phyloP scores from a whole-genome alignment of 352 stramenopile genomes.

The Phytophthora ohioensis region DNA sequence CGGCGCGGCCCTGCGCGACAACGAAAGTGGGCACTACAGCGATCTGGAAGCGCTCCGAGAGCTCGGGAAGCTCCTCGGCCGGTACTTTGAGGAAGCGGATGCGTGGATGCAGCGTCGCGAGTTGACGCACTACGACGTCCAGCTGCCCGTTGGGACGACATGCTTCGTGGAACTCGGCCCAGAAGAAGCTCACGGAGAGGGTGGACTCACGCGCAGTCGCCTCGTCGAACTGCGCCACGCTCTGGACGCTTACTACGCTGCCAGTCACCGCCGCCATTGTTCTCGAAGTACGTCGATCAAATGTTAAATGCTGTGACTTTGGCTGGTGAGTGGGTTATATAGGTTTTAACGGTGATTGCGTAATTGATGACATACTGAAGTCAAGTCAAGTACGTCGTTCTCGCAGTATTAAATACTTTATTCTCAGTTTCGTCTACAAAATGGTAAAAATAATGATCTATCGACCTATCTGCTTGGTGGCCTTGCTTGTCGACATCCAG shows the following conservation, averaged over 20 bases:
- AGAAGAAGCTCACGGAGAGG: conserved; percentile 87
- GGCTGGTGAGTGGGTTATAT: too few relatives aligned
- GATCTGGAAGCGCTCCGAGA: conserved; percentile 91
- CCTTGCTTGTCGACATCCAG: too few relatives aligned
- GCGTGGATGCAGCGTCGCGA: conserved; percentile 83
- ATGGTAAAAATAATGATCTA: conserved; percentile 25
- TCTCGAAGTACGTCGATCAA: not conserved
- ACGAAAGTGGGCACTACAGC: conserved; percentile 96
- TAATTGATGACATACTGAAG: not conserved
- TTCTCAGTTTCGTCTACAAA: conserved; percentile 42
- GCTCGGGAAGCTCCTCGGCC: conserved; percentile 82
- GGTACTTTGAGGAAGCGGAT: conserved; percentile 90
- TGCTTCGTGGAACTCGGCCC: conserved; percentile 85
- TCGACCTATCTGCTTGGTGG: conserved; percentile 9
- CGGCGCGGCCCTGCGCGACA: conserved; percentile 75
- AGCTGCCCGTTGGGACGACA: conserved; percentile 86
- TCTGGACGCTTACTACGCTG: conserved; percentile 75
- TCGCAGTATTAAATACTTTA: conserved; percentile 41
- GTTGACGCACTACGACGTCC: conserved; percentile 85
- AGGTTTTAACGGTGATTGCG: not conserved
- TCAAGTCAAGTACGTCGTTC: too few relatives aligned
- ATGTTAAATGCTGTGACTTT: too few relatives aligned
- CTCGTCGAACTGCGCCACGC: conserved; percentile 80
- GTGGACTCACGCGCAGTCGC: conserved; percentile 77
- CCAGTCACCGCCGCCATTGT: conserved; percentile 57